phyloP scores from a whole-genome alignment of 1,284 basidiomycete genomes.

The Abortiporus biennis region DNA sequence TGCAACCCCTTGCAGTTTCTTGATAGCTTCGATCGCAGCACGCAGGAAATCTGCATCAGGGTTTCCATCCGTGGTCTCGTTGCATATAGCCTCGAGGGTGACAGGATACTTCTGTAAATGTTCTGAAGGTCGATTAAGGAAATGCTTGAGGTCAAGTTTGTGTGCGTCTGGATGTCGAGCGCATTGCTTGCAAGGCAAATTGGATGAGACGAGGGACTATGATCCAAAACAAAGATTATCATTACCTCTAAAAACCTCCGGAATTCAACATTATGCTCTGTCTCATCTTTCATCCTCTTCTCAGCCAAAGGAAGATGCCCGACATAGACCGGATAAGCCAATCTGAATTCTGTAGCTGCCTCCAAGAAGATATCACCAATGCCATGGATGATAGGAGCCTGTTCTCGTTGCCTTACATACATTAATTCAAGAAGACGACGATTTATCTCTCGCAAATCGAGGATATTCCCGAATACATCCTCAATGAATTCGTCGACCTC shows the following conservation, averaged over 20 bases:
- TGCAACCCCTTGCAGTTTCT: conserved; percentile 69
- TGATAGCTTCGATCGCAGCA: conserved; percentile 74
- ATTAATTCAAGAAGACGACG: conserved; percentile 78
- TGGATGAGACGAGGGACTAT: background rate
- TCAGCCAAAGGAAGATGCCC: conserved; percentile 85
- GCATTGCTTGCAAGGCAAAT: conserved; percentile 34
- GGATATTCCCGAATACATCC: conserved; percentile 84
- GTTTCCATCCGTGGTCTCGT: conserved; percentile 72
- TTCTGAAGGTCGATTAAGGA: conserved; percentile 81
- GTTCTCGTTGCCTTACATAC: conserved; percentile 84
- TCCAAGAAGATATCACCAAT: conserved; percentile 91
- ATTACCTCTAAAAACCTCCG: conserved; percentile 81
- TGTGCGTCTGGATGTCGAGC: conserved; percentile 64
- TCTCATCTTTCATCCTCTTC: conserved; percentile 79
- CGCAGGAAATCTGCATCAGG: conserved; percentile 75
- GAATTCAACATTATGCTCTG: conserved; percentile 79
- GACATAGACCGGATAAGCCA: conserved; percentile 83
- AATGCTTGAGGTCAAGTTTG: conserved; percentile 83
- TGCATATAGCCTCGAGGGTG: conserved; percentile 80
- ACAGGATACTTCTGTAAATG: conserved; percentile 90
- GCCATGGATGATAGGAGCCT: conserved; percentile 75
- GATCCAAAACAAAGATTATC: background rate
- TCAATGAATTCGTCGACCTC: conserved; percentile 79
- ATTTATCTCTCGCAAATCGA: conserved; percentile 80
- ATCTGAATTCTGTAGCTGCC: conserved; percentile 84